Base-by-base conservation (phyloP, 805 yeast species). In the Ogataea henricii region DNA sequence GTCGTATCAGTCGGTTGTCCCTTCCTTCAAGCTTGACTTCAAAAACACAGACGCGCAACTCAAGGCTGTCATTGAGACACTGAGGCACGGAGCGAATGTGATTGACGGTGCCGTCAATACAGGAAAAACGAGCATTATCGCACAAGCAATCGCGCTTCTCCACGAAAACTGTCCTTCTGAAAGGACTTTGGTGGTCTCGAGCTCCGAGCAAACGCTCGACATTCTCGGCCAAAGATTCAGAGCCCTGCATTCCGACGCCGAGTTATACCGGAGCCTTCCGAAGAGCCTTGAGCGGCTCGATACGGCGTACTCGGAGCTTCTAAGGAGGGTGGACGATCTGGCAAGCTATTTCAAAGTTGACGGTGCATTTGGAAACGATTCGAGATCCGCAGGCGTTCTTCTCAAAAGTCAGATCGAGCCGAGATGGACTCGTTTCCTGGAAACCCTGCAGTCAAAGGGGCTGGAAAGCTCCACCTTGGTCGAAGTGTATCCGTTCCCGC, bases 301-400 rank as follows among this genome's bases (percentile, higher is more conserved):
- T 13, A 13, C 14, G 4, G 33, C 20, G 12, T 55, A 61, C 10
- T 3, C 9, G 2, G 14, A 16, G 0, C 46, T 60, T 6, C 50
- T 69, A 14, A 27, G 25, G 5, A 41, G 55, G 25, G 73, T 69
- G 27, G 67, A 60, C 26, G 40, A 49, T 1, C 46, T 72, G 8
- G 72, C 77, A 0, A 43, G 46, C 1, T 36, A 52, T 2, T 29
- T 72, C 23, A 61, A 55, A 1, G 51, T 64, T 13, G 64, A 63
- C 1, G 75, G 73, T 2, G 69, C 66, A 0, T 68, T 67, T 55
- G 74, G 72, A 2, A 68, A 66, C 35, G 67, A 71, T 25, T 56
- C 68, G 12, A 66, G 62, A n/a, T 62, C 74, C 3, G 73, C 77
- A 0, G 47, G 43, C 5, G 57, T 53, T 20, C 71, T 74, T 44